Conservation (phyloP, 1,284 basidiomycete genomes). For the Trametes polyzona region DNA sequence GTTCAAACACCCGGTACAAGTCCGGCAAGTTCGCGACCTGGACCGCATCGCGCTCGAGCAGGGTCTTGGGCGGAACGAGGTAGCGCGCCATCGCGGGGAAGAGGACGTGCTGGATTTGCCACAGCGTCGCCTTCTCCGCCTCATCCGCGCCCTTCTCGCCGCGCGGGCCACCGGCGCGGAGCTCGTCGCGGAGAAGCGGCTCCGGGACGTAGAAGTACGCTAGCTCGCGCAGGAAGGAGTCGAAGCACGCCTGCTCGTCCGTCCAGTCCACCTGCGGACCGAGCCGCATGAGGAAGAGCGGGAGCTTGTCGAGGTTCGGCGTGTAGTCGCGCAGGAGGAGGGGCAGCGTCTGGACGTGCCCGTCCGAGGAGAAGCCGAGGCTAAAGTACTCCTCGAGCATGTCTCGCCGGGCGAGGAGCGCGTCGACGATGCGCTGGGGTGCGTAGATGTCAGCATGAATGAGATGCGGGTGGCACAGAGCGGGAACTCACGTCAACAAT, state of each 20-base stretch:
- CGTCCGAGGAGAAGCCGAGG: constrained; percentile 66
- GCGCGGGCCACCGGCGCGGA: too few relatives aligned
- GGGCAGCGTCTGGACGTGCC: constrained; percentile 77
- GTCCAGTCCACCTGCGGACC: constrained; percentile 92
- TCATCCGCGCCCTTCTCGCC: neutral
- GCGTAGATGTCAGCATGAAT: neutral
- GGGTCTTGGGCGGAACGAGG: constrained; percentile 66
- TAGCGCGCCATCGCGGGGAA: constrained; percentile 85
- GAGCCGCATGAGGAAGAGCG: constrained; percentile 83
- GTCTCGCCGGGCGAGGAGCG: constrained; percentile 63
- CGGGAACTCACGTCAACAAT: constrained; percentile 73
- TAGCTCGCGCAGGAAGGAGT: constrained; percentile 84
- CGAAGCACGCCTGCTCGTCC: constrained; percentile 86
- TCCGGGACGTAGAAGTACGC: constrained; percentile 89
- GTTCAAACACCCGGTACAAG: constrained; percentile 89
- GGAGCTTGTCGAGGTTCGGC: constrained; percentile 85
- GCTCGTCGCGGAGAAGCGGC: constrained; percentile 36
- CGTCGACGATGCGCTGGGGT: constrained; percentile 63
- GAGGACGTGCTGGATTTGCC: constrained; percentile 88
- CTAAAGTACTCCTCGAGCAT: constrained; percentile 97
- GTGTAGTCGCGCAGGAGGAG: constrained; percentile 84
- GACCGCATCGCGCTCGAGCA: constrained; percentile 78
- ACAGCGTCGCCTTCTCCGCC: constrained; percentile 59
- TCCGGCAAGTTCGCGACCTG: constrained; percentile 89
- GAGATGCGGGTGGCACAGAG: neutral